phyloP scores from a whole-genome alignment of 441 rosid genomes.

The Bruguiera hainesii region DNA sequence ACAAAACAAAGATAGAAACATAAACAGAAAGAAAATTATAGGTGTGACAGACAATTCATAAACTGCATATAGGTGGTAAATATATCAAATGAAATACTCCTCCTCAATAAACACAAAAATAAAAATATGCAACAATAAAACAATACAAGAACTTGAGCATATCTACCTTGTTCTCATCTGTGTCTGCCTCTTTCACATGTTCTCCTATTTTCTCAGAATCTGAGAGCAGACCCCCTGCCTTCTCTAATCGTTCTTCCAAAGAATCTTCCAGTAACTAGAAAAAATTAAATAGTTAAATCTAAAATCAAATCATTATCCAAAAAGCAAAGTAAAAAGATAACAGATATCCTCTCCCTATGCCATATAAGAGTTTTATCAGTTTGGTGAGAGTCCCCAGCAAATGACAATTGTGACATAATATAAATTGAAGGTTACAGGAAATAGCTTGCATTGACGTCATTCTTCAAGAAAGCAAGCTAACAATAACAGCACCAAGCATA shows the following conservation, averaged over 20 bases:
- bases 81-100: neutral
- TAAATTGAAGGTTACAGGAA: no score
- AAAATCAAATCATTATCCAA: constrained; percentile 11
- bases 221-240: constrained; percentile 64
- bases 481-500: no score
- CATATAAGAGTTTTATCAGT: no score
- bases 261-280: constrained; percentile 93
- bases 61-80: neutral
- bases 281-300: constrained; percentile 12
- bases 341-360: neutral
- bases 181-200: constrained; percentile 79
- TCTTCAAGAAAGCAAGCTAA: no score
- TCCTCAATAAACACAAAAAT: no score
- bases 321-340: constrained; percentile 9
- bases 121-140: neutral
- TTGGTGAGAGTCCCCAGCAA: no score
- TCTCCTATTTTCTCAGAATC: constrained; percentile 86
- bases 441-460: no score
- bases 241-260: constrained; percentile 85
- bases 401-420: no score
- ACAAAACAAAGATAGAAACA: constrained; percentile 2
- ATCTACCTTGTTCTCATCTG: constrained; percentile 81
- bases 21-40: constrained; percentile 5
- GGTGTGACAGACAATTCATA: constrained; percentile 2
- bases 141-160: constrained; percentile 15